phyloP scores from a whole-genome alignment of 768 basidiomycete species.

The Podaxis mareebaensis region DNA sequence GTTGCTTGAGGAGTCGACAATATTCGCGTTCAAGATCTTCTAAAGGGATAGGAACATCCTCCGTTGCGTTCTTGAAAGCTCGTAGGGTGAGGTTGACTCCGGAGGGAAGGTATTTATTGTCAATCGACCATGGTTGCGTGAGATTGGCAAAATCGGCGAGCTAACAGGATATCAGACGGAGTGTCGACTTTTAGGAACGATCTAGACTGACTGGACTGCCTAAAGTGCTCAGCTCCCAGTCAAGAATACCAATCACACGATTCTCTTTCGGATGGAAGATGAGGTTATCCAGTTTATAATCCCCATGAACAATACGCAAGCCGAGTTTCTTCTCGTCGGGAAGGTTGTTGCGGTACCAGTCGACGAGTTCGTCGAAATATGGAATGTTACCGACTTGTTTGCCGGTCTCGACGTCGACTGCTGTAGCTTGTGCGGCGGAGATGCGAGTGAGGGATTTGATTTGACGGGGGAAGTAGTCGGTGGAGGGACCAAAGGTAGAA shows the following conservation, averaged over 20 bases:
- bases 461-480: slow-evolving; percentile 90
- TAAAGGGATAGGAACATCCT: slow-evolving; percentile 60
- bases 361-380: slow-evolving; percentile 65
- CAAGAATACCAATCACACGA: slow-evolving; percentile 89
- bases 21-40: slow-evolving; percentile 83
- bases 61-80: slow-evolving; percentile 64
- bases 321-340: slow-evolving; percentile 79
- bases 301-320: slow-evolving; percentile 91
- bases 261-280: slow-evolving; percentile 94
- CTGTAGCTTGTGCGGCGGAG: slow-evolving; percentile 74
- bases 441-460: slow-evolving; percentile 86
- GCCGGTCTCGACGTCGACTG: slow-evolving; percentile 64
- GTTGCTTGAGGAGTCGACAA: slow-evolving; percentile 60
- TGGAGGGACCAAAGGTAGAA: slow-evolving; percentile 66
- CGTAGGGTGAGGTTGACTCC: slow-evolving; percentile 33
- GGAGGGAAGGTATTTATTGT: slow-evolving; percentile 38
- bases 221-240: slow-evolving; percentile 97
- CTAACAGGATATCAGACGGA: slow-evolving; percentile 30
- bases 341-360: slow-evolving; percentile 74
- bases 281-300: slow-evolving; percentile 97
- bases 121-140: slow-evolving; percentile 79
- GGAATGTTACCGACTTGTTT: slow-evolving; percentile 72
- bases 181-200: not conserved
- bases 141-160: slow-evolving; percentile 91
- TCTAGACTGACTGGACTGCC: slow-evolving; percentile 75